Base-by-base conservation (phyloP, 1,139 yeast genomes). In the Taphrina confusa region DNA sequence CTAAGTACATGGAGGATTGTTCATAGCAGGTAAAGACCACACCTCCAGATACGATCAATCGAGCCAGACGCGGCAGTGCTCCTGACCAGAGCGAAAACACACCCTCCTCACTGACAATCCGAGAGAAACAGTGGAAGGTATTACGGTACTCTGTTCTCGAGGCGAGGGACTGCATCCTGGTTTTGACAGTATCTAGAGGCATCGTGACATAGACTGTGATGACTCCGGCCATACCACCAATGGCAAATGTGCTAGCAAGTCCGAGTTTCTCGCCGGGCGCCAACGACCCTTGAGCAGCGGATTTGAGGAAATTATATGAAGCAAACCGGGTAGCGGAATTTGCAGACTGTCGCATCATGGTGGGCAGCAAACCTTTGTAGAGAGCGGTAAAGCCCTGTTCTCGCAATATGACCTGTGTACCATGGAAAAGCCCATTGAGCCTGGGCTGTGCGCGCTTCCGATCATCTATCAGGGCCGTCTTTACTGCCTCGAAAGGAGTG, bases 131-230 rank as follows among this genome's bases (percentile, higher is more conserved):
- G 73, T 91, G 81, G 49, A 85, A 27, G 0, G 97, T 91, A 45
- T 91, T 82, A 3, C 79, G 72, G 74, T 92, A 92, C 68, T 79
- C 73, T 66, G 80, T 79, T 61, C 81, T 80, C 3, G 97, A 88
- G 37, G 88, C 94, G 66, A 92, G 78, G 28, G 96, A 87, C 76
- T 92, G 98, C 97, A 92, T 92, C 74, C 98, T 82, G 0, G 98
- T 92, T 76, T 92, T 92, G 65, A 92, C 96, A 0, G 97, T 92
- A 72, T 92, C 98, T 40, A 92, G 85, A 9, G 98, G 98, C 97
- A 92, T 92, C 8, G 98, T 92, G 31, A 44, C 54, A 73, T 92
- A 92, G 16, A 92, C 98, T 0, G 98, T 92, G 59, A 92, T 85
- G 57, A 86, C 79, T 27, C 98, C 98, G 0, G 97, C 96, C 68